Evolutionary conservation across 2,329 filamentous ascomycete species (phyloP).

Genomic region (Nemania sp.): DNA sequence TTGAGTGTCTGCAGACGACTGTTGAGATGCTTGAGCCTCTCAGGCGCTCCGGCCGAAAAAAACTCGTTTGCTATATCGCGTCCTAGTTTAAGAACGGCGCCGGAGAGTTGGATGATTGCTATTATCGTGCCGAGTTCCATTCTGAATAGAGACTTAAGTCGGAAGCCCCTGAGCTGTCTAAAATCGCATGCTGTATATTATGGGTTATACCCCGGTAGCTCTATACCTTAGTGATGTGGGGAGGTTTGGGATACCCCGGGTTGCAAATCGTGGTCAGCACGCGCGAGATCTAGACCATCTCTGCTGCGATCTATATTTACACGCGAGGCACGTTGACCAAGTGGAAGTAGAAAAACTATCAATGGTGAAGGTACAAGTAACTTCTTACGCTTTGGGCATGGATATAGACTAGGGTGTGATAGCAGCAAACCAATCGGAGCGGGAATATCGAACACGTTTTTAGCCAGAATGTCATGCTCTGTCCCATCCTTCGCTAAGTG

Average conservation of each 20-base stretch:
- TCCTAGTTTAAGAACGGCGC: conserved; percentile 30
- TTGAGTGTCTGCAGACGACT: conserved; percentile 30
- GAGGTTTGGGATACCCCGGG: conserved; percentile 2
- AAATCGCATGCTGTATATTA: conserved; percentile 17
- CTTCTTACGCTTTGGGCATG: not conserved
- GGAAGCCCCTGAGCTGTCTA: conserved; percentile 13
- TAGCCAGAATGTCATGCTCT: not conserved
- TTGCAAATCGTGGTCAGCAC: not conserved
- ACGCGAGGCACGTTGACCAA: not conserved
- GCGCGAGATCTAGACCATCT: not conserved
- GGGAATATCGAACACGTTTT: conserved; percentile 8
- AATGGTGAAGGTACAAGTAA: not conserved
- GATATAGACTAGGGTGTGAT: conserved; percentile 7
- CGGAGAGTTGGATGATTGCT: conserved; percentile 31
- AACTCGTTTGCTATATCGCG: conserved; percentile 31
- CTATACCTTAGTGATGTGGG: conserved; percentile 8
- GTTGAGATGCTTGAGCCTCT: conserved; percentile 32
- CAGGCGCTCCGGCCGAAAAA: conserved; percentile 25
- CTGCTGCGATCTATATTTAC: not conserved
- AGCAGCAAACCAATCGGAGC: conserved; percentile 14
- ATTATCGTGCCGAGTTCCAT: conserved; percentile 34
- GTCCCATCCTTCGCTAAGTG: not conserved
- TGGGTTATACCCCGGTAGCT: not conserved
- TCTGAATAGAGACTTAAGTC: conserved; percentile 21
- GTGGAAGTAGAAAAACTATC: not conserved